Conservation (phyloP, 164 flowering plant genomes). For the Piper longum region DNA sequence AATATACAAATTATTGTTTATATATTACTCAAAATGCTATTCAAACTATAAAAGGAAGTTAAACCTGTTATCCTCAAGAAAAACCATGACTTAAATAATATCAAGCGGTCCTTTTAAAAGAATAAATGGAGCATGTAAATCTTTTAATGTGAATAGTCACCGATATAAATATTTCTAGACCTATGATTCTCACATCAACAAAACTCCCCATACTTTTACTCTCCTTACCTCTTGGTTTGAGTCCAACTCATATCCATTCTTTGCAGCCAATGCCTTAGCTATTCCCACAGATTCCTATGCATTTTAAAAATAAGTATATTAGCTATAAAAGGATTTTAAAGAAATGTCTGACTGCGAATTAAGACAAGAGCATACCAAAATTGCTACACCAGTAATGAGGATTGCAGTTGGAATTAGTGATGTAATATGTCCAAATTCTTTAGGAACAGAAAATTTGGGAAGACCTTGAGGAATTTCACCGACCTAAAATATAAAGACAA, state of each 20-base stretch:
- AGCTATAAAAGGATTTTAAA: neutral
- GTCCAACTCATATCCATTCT: constrained; percentile 94
- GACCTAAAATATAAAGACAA: constrained; percentile 32
- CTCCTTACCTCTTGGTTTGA: constrained; percentile 84
- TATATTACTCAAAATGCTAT: too few relatives aligned
- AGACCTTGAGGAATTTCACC: constrained; percentile 98
- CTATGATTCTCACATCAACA: neutral
- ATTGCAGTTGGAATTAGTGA: constrained; percentile 82
- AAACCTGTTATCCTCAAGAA: too few relatives aligned
- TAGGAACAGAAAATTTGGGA: constrained; percentile 81
- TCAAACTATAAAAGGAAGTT: too few relatives aligned
- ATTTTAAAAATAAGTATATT: constrained; percentile 3
- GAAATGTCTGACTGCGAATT: constrained; percentile 5
- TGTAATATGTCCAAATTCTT: constrained; percentile 33
- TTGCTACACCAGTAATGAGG: constrained; percentile 96
- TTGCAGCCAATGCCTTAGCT: constrained; percentile 98
- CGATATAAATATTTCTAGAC: neutral
- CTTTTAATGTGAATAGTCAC: too few relatives aligned
- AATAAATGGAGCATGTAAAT: neutral
- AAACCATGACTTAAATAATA: too few relatives aligned
- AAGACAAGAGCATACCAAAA: constrained; percentile 40
- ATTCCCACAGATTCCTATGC: constrained; percentile 95
- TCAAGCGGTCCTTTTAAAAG: too few relatives aligned
- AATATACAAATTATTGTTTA: too few relatives aligned
- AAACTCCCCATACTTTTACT: neutral